These are phyloP conservation scores for Cicer cuneatum DNA, from an alignment of 306 rosid genomes.

Conservation along the genomic window DNA sequence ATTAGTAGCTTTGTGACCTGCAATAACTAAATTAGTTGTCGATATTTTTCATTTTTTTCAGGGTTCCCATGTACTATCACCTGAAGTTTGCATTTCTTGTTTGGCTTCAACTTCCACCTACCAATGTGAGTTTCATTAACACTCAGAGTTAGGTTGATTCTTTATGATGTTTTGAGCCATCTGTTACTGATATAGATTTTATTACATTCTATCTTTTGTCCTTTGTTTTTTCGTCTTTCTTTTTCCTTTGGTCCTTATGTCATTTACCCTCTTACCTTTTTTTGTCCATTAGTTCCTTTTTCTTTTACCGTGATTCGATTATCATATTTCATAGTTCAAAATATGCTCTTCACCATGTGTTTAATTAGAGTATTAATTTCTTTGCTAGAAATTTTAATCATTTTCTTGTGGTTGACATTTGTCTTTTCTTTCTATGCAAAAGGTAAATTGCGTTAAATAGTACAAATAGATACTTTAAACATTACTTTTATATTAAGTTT, in stretches of 20 bases:
- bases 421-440: neutral
- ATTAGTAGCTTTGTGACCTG: slow-evolving; percentile 3
- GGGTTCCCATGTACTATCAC: slow-evolving; percentile 94
- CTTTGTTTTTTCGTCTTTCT: neutral
- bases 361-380: neutral
- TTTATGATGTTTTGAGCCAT: slow-evolving; percentile 31
- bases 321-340: neutral
- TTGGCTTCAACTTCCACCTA: slow-evolving; percentile 95
- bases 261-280: neutral
- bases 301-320: slow-evolving; percentile 10
- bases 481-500: too few species aligned
- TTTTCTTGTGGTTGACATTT: slow-evolving; percentile 19
- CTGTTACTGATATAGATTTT: slow-evolving; percentile 3
- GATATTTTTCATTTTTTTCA: slow-evolving; percentile 38
- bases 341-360: slow-evolving; percentile 1
- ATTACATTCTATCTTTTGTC: neutral
- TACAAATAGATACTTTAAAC: too few species aligned
- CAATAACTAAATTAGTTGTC: slow-evolving; percentile 16
- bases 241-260: neutral
- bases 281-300: neutral
- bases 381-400: slow-evolving; percentile 17
- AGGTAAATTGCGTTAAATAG: too few species aligned
- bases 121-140: slow-evolving; percentile 62
- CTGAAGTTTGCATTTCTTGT: slow-evolving; percentile 93
- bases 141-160: slow-evolving; percentile 29